Percentiles rank a stretch among this genome's conserved stretches.
These are phyloP conservation scores for Azolla pinnata DNA, from an alignment of 75 land plant genomes.

Conservation along the genomic window DNA sequence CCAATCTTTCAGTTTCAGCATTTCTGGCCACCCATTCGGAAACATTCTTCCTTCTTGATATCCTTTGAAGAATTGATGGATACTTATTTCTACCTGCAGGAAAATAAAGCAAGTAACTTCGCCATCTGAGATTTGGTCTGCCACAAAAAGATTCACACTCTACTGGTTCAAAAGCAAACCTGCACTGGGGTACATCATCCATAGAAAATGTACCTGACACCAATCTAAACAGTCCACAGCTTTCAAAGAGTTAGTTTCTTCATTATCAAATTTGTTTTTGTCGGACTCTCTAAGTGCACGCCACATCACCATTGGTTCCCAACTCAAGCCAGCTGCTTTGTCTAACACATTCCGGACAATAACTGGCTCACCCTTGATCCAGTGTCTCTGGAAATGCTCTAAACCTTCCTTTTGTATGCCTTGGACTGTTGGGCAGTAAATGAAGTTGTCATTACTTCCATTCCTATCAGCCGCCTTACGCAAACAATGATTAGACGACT, in stretches of 20 bases:
- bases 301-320: slow-evolving; percentile 86
- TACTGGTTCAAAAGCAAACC: too few relatives aligned
- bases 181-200: too few relatives aligned
- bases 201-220: slow-evolving; percentile 95
- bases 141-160: too few relatives aligned
- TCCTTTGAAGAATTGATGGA: slow-evolving; percentile 68
- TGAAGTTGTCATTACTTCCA: slow-evolving; percentile 43
- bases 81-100: slow-evolving; percentile 72
- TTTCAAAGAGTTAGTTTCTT: slow-evolving; percentile 49
- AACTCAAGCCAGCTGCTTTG: slow-evolving; percentile 42
- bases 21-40: slow-evolving; percentile 55
- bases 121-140: too few relatives aligned
- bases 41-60: slow-evolving; percentile 56
- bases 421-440: slow-evolving; percentile 54
- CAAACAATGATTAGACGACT: too few relatives aligned
- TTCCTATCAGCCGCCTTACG: slow-evolving; percentile 39
- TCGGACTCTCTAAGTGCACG: slow-evolving; percentile 56
- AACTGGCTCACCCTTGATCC: slow-evolving; percentile 73
- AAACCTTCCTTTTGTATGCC: slow-evolving; percentile 46
- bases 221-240: slow-evolving; percentile 67
- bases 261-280: slow-evolving; percentile 15
- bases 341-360: slow-evolving; percentile 61
- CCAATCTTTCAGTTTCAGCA: slow-evolving; percentile 91
- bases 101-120: too few relatives aligned
- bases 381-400: slow-evolving; percentile 62